A percentile compares a stretch with the other conserved stretches of the same genome.
Evolutionary conservation across 352 stramenopile genomes (phyloP).

Genomic region (Phytophthora pini): DNA sequence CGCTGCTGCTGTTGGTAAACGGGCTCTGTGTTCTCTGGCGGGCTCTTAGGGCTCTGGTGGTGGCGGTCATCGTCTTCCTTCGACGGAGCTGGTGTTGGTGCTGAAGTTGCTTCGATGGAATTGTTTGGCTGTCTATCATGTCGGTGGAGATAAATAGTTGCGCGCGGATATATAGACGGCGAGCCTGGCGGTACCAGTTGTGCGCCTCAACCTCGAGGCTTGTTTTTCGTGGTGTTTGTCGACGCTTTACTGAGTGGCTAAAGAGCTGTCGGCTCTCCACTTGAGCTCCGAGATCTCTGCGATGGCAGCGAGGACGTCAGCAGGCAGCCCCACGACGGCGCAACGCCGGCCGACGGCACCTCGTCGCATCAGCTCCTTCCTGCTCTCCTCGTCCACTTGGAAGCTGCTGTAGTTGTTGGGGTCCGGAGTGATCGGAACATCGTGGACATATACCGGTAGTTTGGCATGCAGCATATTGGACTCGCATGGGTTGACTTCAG

Average conservation of each 20-base stretch:
- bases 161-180: slow-evolving; percentile 12
- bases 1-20: too few species aligned
- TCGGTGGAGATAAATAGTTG: slow-evolving; percentile 29
- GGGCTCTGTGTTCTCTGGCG: too few species aligned
- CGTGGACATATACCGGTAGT: slow-evolving; percentile 5
- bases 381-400: slow-evolving; percentile 25
- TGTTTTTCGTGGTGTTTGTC: too few species aligned
- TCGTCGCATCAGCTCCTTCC: slow-evolving; percentile 34
- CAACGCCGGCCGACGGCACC: slow-evolving; percentile 47
- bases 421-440: not conserved
- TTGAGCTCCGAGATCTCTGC: slow-evolving; percentile 28
- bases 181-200: not conserved
- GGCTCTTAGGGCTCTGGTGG: not conserved
- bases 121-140: not conserved
- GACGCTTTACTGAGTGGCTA: too few species aligned
- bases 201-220: not conserved
- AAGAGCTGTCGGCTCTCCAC: slow-evolving; percentile 15
- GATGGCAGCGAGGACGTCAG: slow-evolving; percentile 23
- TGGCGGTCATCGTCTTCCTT: slow-evolving; percentile 7
- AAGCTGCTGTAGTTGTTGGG: slow-evolving; percentile 14
- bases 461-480: slow-evolving; percentile 29
- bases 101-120: slow-evolving; percentile 1
- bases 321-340: slow-evolving; percentile 34
- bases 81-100: not conserved
- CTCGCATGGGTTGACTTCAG: slow-evolving; percentile 23